These are phyloP conservation scores for Gracilaria domingensis DNA, from an alignment of 23 red algal species.

Conservation along the genomic window DNA sequence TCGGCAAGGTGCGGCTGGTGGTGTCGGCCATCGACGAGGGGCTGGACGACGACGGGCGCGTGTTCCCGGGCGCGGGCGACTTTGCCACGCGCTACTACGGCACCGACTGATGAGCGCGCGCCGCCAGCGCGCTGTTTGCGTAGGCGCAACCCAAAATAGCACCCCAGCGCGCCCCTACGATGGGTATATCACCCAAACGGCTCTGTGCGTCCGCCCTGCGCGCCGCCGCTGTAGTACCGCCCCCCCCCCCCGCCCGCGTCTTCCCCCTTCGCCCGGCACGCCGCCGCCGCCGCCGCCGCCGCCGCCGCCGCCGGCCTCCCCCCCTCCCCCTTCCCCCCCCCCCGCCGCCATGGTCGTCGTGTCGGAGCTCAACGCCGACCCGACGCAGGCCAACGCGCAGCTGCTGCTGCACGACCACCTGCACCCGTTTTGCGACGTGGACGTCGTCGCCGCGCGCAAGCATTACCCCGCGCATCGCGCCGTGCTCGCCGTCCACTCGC, in stretches of 20 bases:
- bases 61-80: constrained; percentile 92
- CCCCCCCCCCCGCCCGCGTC: too few species aligned
- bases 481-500: constrained; percentile 66
- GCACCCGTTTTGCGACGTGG: constrained; percentile 50
- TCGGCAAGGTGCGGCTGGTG: constrained; percentile 77
- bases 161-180: too few species aligned
- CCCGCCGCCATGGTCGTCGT: constrained; percentile 20
- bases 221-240: too few species aligned
- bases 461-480: constrained; percentile 60
- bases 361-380: constrained; percentile 13
- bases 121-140: too few species aligned
- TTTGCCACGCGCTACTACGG: constrained; percentile 98
- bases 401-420: constrained; percentile 36
- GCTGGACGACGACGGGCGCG: constrained; percentile 61
- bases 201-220: too few species aligned
- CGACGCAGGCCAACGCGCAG: constrained; percentile 23
- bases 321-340: background rate
- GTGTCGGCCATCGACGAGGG: constrained; percentile 85
- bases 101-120: constrained; percentile 36
- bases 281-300: too few species aligned
- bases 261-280: constrained; percentile 10
- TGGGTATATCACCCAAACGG: too few species aligned
- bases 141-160: too few species aligned
- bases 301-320: background rate
- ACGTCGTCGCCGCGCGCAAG: constrained; percentile 48